These are phyloP conservation scores for Gymnopilus dilepis DNA, from an alignment of 768 basidiomycete species.

Conservation along the genomic window DNA sequence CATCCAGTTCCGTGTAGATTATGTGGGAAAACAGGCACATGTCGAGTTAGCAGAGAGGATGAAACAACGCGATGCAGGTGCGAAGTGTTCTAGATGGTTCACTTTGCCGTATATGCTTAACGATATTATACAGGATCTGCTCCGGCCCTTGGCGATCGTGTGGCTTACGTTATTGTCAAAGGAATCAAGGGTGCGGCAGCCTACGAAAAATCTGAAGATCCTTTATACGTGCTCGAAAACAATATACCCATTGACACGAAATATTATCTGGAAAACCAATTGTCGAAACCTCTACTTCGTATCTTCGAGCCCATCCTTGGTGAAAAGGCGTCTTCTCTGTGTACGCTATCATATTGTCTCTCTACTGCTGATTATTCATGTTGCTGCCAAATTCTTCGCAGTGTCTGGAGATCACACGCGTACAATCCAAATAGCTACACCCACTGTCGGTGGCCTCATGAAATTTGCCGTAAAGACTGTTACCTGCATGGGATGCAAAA, in stretches of 20 bases:
- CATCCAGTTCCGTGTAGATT: constrained; percentile 55
- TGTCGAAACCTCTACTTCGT: constrained; percentile 94
- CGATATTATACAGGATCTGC: constrained; percentile 71
- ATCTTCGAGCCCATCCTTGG: constrained; percentile 99
- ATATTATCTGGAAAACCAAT: constrained; percentile 97
- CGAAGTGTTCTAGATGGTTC: constrained; percentile 13
- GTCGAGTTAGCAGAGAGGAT: constrained; percentile 95
- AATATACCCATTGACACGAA: constrained; percentile 98
- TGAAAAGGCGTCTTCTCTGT: constrained; percentile 82
- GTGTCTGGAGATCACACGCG: constrained; percentile 97
- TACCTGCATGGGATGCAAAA: constrained; percentile 96
- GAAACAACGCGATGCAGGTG: constrained; percentile 93
- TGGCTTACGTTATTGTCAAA: constrained; percentile 98
- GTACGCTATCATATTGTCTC: constrained; percentile 42
- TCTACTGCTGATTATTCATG: constrained; percentile 10
- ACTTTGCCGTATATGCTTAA: not conserved
- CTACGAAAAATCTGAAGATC: constrained; percentile 98
- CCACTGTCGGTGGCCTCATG: constrained; percentile 96
- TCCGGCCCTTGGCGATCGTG: constrained; percentile 96
- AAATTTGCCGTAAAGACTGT: constrained; percentile 97
- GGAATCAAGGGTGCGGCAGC: constrained; percentile 96
- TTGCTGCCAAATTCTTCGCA: constrained; percentile 40
- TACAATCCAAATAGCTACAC: constrained; percentile 95
- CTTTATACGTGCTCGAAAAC: constrained; percentile 95
- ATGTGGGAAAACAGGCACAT: constrained; percentile 94